A percentile compares a stretch with the other conserved stretches of the same genome.
These are phyloP conservation scores for Fusarium nurragi DNA, from an alignment of 2,329 filamentous ascomycete species.

Conservation along the genomic window DNA sequence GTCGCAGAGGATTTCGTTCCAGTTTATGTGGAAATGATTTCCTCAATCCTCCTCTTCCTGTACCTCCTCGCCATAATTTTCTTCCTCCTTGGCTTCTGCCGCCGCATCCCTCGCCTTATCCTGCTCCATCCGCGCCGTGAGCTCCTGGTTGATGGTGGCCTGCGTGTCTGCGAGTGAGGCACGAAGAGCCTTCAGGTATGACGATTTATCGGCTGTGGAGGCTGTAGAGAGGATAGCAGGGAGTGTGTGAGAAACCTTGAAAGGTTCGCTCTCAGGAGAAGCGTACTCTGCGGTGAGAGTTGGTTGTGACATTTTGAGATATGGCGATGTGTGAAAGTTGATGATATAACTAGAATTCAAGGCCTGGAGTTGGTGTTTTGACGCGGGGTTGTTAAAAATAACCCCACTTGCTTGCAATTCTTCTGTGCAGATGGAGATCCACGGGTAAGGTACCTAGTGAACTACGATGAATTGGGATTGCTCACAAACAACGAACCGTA, in stretches of 20 bases:
- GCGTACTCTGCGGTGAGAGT: slow-evolving; percentile 59
- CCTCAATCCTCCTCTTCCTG: slow-evolving; percentile 67
- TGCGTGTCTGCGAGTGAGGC: slow-evolving; percentile 68
- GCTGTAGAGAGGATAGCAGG: slow-evolving; percentile 48
- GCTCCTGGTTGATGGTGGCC: slow-evolving; percentile 72
- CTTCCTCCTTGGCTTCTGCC: slow-evolving; percentile 71
- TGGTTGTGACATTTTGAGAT: slow-evolving; percentile 27
- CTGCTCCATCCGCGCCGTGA: slow-evolving; percentile 78
- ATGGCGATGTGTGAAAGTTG: not conserved
- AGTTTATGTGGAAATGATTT: not conserved
- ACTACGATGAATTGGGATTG: not conserved
- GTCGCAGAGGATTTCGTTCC: slow-evolving; percentile 1
- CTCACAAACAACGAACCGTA: not conserved
- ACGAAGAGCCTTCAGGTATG: slow-evolving; percentile 69
- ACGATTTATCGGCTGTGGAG: slow-evolving; percentile 60
- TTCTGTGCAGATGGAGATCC: not conserved
- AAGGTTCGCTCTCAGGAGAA: slow-evolving; percentile 60
- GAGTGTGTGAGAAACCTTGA: slow-evolving; percentile 54
- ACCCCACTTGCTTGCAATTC: slow-evolving; percentile 21
- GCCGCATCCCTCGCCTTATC: slow-evolving; percentile 66
- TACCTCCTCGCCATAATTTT: slow-evolving; percentile 87
- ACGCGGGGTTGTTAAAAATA: slow-evolving; percentile 35
- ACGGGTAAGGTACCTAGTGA: not conserved
- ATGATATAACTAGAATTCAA: not conserved
- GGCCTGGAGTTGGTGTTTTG: slow-evolving; percentile 12